Evolutionary conservation across 352 stramenopile species (phyloP), one percentile per base, ranked within the genome.

Genomic region (Pythium monospermum): DNA sequence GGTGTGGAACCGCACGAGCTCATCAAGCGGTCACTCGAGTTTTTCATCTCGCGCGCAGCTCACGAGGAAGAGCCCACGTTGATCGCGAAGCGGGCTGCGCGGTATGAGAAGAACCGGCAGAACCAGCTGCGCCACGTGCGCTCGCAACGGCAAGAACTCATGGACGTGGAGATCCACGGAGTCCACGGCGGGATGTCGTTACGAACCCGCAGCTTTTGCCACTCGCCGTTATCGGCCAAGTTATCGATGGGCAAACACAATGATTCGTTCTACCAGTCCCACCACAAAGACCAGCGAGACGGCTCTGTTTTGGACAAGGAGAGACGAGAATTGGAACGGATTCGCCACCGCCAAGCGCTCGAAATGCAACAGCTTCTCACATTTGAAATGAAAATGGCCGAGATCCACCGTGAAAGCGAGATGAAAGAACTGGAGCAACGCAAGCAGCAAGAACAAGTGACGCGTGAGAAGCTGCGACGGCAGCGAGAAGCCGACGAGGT

Each of bases 351-450:
- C 0, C 82, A 89, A 53, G 60, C 71, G 0, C 52, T 73, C 1
- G 81, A 90, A 32, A 73, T 90, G 69, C 78, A 92, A 58, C 78
- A 90, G 35, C 66, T 89, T 59, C 52, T 89, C 0, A 56, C 61
- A 12, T 86, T 85, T 50, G 81, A 91, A 42, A 59, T 87, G 25
- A 76, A 73, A 25, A 84, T 78, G 68, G 63, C 65, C 0, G 72
- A 83, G 36, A 53, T 85, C 1, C 57, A 83, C 28, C 59, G 65
- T 22, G 75, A 88, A 38, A 72, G 69, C 2, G 72, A 82, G 21
- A 59, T 52, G 6, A 74, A 78, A 37, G 76, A 89, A 15, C 55
- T 59, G 2, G 67, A 83, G 10, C 69, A 76, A 55, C 70, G 57
- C 30, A 64, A 61, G 1, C 72, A 78, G 47, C 66, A 83, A 18